phyloP scores from a whole-genome alignment of 108 stramenopile genomes.

The Pseudonitzschia multistriata region DNA sequence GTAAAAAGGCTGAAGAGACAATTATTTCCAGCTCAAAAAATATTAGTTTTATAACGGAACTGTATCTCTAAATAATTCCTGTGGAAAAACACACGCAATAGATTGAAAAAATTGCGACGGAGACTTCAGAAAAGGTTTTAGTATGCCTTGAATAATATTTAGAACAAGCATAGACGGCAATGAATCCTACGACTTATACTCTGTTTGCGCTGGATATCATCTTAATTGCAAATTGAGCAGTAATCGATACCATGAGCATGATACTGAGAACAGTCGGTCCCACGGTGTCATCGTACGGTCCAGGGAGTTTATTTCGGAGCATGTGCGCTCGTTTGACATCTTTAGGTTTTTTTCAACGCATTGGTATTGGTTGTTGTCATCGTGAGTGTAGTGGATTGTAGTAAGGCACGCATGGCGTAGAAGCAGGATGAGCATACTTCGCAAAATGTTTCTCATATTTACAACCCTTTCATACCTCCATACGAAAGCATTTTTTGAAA shows the following conservation, averaged over 20 bases:
- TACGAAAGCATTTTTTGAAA: neutral
- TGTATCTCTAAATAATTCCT: too few relatives aligned
- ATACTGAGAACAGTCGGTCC: slow-evolving; percentile 84
- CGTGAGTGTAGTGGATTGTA: neutral
- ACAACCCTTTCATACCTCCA: neutral
- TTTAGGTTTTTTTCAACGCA: slow-evolving; percentile 10
- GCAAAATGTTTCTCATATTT: neutral
- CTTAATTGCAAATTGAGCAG: slow-evolving; percentile 78
- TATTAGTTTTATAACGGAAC: too few relatives aligned
- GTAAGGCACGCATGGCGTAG: neutral
- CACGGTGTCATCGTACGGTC: slow-evolving; percentile 85
- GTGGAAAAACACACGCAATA: too few relatives aligned
- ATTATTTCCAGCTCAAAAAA: too few relatives aligned
- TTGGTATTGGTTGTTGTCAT: neutral
- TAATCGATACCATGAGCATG: slow-evolving; percentile 77
- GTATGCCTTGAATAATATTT: too few relatives aligned
- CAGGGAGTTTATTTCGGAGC: slow-evolving; percentile 83
- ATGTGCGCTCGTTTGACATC: slow-evolving; percentile 71
- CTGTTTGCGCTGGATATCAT: slow-evolving; percentile 37
- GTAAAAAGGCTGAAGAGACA: too few relatives aligned
- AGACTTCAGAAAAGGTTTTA: too few relatives aligned
- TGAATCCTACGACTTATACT: neutral
- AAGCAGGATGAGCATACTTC: neutral
- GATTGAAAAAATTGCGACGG: too few relatives aligned
- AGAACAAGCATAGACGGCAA: too few relatives aligned